Base-by-base conservation (phyloP, 768 basidiomycete genomes). In the Phlebiopsis gigantea region DNA sequence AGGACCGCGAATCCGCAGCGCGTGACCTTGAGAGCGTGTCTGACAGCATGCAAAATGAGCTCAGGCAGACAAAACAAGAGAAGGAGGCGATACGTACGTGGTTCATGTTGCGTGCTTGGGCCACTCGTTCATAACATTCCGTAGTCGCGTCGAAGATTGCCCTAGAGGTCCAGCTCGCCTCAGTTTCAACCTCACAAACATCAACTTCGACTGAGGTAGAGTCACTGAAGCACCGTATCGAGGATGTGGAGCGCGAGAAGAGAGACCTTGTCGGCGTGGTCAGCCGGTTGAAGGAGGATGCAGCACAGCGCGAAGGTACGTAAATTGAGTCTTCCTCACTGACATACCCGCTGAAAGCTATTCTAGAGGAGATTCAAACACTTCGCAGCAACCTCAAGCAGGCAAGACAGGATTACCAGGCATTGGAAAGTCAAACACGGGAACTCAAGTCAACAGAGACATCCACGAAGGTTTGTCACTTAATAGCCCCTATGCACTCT, bases 191-290 rank as follows among this genome's bases (percentile, higher is more conserved):
- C 34, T 81, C 85, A 0, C 82, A 87, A 44, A 76, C 82, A 10
- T 76, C 82, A 0, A 85, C 89, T 2, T 83, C 84, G 3, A 72
- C 76, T 1, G 87, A 87, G 66, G 68, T 83, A 7, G 84, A 83
- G 31, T 68, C 72, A 5, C 66, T 90, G 34, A 83, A 78, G 61
- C 78, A 72, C 55, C 81, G 82, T 39, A 72, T 88, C 4, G 84
- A 91, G 21, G 88, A 91, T 58, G 79, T 80, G 1, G 92, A 97
- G 61, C 79, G 89, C 53, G 95, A 97, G 76, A 97, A 97, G 72
- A 83, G 93, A 30, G 92, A 95, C 60, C 79, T 97, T 46, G 77
- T 95, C 43, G 83, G 81, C 26, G 88, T 93, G 44, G 82, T 94
- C 4, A 93, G 88, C 68, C 80, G 90, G 53, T 72, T 93, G 60